Base-by-base conservation (phyloP, 495 filamentous ascomycete genomes). In the Neohortaea acidophila region DNA sequence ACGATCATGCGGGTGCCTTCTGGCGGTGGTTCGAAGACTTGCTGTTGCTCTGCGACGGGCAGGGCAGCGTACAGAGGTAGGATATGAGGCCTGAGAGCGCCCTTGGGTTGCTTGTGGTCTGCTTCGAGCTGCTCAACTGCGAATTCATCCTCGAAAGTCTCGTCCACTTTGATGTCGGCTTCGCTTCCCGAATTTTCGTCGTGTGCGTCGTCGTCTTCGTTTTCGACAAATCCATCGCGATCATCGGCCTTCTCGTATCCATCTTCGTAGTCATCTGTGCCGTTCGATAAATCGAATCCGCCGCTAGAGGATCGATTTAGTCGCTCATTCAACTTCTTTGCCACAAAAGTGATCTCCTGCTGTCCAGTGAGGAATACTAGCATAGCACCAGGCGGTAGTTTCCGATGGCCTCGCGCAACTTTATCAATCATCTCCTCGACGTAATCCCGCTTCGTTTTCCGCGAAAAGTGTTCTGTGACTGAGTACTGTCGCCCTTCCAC, bases 281-380 rank as follows among this genome's bases (percentile, higher is more conserved):
- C 87, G n/a, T n/a, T 7, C 91, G 56, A 5, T 28, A 36, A 25
- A 27, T 49, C 21, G 19, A 10, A 19, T 14, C 2, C 18, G 38
- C 23, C 17, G 14, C 32, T 8, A 13, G 3, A 14, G 22, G 15
- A 26, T 8, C 33, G n/a, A 7, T 33, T 38, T 10, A 39, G 33
- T 20, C 26, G 18, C 41, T 79, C 65, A 53, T 78, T 83, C 29
- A 99, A 57, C 38, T 68, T 69, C 53, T 84, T 87, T 33, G 77
- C 73, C 4, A 99, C 65, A 17, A 73, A 68, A 19, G 63, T 65
- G 49, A 99, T 96, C 51, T 99, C 91, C 39, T 81, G 80, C 52
- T 93, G 84, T 8, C 91, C 85, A 9, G 91, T 99, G 38, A 99
- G 60, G 49, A 99, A 99, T 9, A 99, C 87, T 34, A 99, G 72